Base-by-base conservation (phyloP, 2,329 filamentous ascomycete genomes). In the Diaporthe sp. region DNA sequence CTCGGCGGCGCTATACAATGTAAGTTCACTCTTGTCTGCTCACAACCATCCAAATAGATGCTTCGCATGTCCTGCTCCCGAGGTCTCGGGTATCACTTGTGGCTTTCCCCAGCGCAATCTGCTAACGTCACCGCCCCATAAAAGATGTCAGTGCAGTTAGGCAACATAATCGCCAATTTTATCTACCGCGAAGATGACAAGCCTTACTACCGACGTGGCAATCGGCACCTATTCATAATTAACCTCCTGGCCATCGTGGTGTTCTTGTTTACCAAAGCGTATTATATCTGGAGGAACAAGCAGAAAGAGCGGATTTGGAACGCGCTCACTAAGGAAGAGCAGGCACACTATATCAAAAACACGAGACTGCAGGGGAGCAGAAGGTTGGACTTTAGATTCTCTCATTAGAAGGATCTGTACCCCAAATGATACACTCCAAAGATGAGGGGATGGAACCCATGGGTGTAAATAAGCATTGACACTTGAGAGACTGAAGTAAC, bases 1-100 rank as follows among this genome's bases (percentile, higher is more conserved):
- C 3, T 88, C 89, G 0, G 87, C 89, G 0, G 90, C 89, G 0
- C 77, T 91, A 10, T 92, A 92, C 80, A 92, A 92, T 75, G 83
- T 85, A 76, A 76, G 81, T 76, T 32, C 10, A 42, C n/a, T 27
- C 13, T 17, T 3, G 4, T 4, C 8, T 0, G 19, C 22, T 22
- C 2, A 17, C 9, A 17, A 0, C 9, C n/a, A 15, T 12, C 5
- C 19, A 8, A n/a, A 12, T 0, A 4, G 42, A 7, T 17, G 37
- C 51, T 66, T 73, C 6, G 53, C 53, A 42, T 13, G 3, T 12
- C 4, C 19, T 56, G 5, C 19, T 30, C 30, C n/a, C n/a, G n/a
- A n/a, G n/a, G n/a, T n/a, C n/a, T 50, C 55, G 42, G 44, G 30
- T 30, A 19, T 3, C 25, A 7, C 4, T 27, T 5, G 1, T 6